These are phyloP conservation scores for Ophiostoma sp. DNA, from an alignment of 2,329 filamentous ascomycete species.

Conservation along the genomic window DNA sequence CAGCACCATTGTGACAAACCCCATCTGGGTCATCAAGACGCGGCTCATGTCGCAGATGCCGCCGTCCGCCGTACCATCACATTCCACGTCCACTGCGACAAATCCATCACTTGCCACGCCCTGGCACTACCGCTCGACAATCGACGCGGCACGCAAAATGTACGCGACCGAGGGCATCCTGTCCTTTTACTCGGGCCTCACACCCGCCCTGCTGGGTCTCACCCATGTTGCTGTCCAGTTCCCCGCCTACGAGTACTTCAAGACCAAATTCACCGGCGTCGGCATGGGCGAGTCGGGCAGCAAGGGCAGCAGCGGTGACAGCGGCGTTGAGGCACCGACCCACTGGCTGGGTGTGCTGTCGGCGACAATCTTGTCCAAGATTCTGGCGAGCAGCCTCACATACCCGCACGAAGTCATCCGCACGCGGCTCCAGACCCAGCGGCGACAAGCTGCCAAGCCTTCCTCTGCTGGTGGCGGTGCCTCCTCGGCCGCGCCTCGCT, in stretches of 20 bases:
- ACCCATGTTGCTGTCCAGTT: slow-evolving; percentile 97
- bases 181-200: slow-evolving; percentile 93
- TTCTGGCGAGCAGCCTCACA: slow-evolving; percentile 88
- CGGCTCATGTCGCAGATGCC: slow-evolving; percentile 86
- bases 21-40: slow-evolving; percentile 99
- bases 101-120: slow-evolving; percentile 57
- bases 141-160: slow-evolving; percentile 94
- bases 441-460: slow-evolving; percentile 48
- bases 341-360: slow-evolving; percentile 81
- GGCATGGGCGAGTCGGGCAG: slow-evolving; percentile 71
- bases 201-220: slow-evolving; percentile 83
- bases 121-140: slow-evolving; percentile 86
- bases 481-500: slow-evolving; percentile 46
- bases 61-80: slow-evolving; percentile 28
- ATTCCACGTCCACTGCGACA: slow-evolving; percentile 45
- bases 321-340: slow-evolving; percentile 46
- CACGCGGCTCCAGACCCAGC: slow-evolving; percentile 88
- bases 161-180: slow-evolving; percentile 80
- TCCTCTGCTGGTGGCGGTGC: slow-evolving; percentile 34
- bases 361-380: slow-evolving; percentile 89
- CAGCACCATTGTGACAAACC: slow-evolving; percentile 91
- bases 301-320: slow-evolving; percentile 31
- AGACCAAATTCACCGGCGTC: slow-evolving; percentile 81
- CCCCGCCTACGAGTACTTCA: slow-evolving; percentile 89
- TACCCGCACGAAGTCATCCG: slow-evolving; percentile 97